phyloP scores from a whole-genome alignment of 208 protist genomes.

The Acanthamoeba triangularis region DNA sequence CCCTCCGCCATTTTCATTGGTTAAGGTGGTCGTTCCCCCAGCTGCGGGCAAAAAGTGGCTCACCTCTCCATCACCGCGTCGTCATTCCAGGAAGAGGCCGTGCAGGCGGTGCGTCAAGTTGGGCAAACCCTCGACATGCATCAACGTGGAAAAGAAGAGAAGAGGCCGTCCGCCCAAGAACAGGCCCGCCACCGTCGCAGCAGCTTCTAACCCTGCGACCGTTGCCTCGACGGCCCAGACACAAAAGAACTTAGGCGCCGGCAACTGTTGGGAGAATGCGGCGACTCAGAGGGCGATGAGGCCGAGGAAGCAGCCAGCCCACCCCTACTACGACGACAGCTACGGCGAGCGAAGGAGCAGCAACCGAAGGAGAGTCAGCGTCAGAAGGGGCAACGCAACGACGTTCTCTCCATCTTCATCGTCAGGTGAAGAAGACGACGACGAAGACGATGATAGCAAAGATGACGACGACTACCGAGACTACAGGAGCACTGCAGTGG shows the following conservation, averaged over 20 bases:
- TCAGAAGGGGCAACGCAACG: not conserved
- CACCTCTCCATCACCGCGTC: not conserved
- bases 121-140: slow-evolving; percentile 6
- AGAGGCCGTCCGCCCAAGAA: slow-evolving; percentile 7
- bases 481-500: not conserved
- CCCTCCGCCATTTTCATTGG: too few relatives aligned
- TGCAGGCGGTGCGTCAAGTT: slow-evolving; percentile 21
- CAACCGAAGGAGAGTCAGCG: not conserved
- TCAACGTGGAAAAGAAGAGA: slow-evolving; percentile 16
- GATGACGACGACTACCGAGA: not conserved
- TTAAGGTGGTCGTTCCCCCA: too few relatives aligned
- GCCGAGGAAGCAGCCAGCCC: not conserved
- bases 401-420: not conserved
- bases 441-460: not conserved
- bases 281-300: not conserved
- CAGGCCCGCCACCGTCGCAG: not conserved
- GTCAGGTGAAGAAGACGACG: not conserved
- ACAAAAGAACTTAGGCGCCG: not conserved
- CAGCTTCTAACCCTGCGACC: not conserved
- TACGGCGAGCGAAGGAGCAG: not conserved
- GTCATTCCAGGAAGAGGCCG: slow-evolving; percentile 1
- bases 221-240: not conserved
- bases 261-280: not conserved
- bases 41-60: not conserved
- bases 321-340: not conserved